phyloP scores from a whole-genome alignment of 2,329 filamentous ascomycete genomes.

The Penicillium nordicum region DNA sequence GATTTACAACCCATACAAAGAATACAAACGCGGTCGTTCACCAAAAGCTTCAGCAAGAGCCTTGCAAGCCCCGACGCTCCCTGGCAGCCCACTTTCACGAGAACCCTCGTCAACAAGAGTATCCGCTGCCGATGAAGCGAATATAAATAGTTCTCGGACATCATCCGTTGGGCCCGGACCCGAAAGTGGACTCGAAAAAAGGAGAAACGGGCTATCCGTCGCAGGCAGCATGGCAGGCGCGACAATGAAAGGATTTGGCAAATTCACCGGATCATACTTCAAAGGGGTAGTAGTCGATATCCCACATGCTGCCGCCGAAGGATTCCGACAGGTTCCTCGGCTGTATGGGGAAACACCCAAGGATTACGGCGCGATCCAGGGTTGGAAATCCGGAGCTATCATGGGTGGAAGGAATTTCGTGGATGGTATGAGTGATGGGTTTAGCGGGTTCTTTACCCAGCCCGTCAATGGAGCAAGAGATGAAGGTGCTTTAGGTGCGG shows the following conservation, averaged over 20 bases:
- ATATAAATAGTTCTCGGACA: not conserved
- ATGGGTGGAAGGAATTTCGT: constrained; percentile 35
- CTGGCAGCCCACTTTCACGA: not conserved
- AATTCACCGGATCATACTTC: constrained; percentile 17
- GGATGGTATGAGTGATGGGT: constrained; percentile 31
- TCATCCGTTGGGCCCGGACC: not conserved
- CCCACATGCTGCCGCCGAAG: constrained; percentile 36
- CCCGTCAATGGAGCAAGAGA: constrained; percentile 29
- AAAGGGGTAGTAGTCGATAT: constrained; percentile 35
- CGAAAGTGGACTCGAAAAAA: not conserved
- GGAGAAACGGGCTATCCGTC: not conserved
- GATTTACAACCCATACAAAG: constrained; percentile 29
- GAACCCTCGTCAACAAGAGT: not conserved
- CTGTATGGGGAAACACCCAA: constrained; percentile 36
- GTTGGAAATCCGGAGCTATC: constrained; percentile 31
- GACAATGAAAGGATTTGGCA: constrained; percentile 12
- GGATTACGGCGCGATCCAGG: constrained; percentile 33
- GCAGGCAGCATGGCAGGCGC: constrained; percentile 14
- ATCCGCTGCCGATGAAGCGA: not conserved
- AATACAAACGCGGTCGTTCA: constrained; percentile 18
- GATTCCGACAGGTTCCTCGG: constrained; percentile 31
- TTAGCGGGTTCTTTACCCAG: constrained; percentile 29
- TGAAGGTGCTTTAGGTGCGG: constrained; percentile 31
- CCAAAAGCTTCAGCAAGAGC: not conserved
- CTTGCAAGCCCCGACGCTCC: not conserved